These are phyloP conservation scores for Moesziomyces antarcticus DNA, from an alignment of 1,284 basidiomycete genomes.

Conservation along the genomic window DNA sequence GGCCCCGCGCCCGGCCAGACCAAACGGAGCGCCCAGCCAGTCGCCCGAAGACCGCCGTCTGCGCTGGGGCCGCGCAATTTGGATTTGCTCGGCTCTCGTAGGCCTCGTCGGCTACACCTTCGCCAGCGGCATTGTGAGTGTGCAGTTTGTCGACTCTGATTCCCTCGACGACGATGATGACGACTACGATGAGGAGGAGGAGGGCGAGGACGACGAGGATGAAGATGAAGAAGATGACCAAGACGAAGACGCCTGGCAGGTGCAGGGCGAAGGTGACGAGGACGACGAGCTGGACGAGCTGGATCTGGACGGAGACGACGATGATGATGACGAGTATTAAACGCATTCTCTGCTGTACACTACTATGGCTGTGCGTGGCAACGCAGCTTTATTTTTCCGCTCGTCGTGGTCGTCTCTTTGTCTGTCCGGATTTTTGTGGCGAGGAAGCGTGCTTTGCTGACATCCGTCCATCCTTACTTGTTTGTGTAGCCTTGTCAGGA, in stretches of 20 bases:
- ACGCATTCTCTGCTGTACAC: background rate
- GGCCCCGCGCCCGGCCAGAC: background rate
- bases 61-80: conserved; percentile 46
- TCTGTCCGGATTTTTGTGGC: background rate
- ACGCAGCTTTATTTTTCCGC: background rate
- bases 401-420: background rate
- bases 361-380: conserved; percentile 1
- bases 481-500: background rate
- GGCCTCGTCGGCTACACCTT: conserved; percentile 55
- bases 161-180: conserved; percentile 6
- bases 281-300: conserved; percentile 13
- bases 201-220: conserved; percentile 21
- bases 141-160: conserved; percentile 32
- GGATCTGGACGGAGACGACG: conserved; percentile 16
- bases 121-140: conserved; percentile 58
- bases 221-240: conserved; percentile 23
- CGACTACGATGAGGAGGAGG: conserved; percentile 17
- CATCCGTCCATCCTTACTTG: background rate
- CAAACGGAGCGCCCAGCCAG: background rate
- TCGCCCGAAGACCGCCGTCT: conserved; percentile 30
- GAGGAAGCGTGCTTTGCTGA: background rate
- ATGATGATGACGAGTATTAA: conserved; percentile 29
- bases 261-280: conserved; percentile 26
- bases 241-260: conserved; percentile 16
- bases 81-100: conserved; percentile 53